Evolutionary conservation across 768 basidiomycete species (phyloP).

Genomic region (Gymnopilus junonius): DNA sequence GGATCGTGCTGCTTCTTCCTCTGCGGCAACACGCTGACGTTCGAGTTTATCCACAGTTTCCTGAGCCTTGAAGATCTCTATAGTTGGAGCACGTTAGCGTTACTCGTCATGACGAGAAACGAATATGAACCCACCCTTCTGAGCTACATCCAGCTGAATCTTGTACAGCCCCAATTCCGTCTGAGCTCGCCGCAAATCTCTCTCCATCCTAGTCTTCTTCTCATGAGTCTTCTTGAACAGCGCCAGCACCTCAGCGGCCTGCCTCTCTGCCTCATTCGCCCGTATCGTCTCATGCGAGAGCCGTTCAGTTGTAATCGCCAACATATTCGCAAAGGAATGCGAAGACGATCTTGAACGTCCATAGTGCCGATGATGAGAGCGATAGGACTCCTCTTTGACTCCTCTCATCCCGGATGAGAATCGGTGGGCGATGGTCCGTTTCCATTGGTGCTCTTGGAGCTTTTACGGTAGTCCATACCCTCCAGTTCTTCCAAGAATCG

Average conservation of each 20-base stretch:
- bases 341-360: slow-evolving; percentile 16
- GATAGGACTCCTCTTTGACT: not conserved
- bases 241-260: slow-evolving; percentile 33
- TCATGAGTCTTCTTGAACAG: slow-evolving; percentile 37
- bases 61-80: slow-evolving; percentile 60
- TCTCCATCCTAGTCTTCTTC: slow-evolving; percentile 32
- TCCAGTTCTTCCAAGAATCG: slow-evolving; percentile 4
- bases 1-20: slow-evolving; percentile 47
- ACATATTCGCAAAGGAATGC: slow-evolving; percentile 23
- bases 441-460: slow-evolving; percentile 5
- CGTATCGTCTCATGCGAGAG: slow-evolving; percentile 40
- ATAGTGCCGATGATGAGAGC: slow-evolving; percentile 1
- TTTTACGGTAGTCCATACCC: not conserved
- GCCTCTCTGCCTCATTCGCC: slow-evolving; percentile 42
- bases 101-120: not conserved
- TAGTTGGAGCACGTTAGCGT: not conserved
- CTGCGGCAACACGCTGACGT: slow-evolving; percentile 51
- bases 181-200: slow-evolving; percentile 34
- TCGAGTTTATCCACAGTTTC: slow-evolving; percentile 53
- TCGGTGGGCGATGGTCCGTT: slow-evolving; percentile 24
- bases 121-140: slow-evolving; percentile 39
- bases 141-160: slow-evolving; percentile 59
- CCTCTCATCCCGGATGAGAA: slow-evolving; percentile 18
- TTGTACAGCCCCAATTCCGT: slow-evolving; percentile 63
- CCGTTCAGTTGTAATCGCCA: slow-evolving; percentile 26